Conservation (phyloP, 2,329 filamentous ascomycete species). For the Byssoonygena ceratinophila region DNA sequence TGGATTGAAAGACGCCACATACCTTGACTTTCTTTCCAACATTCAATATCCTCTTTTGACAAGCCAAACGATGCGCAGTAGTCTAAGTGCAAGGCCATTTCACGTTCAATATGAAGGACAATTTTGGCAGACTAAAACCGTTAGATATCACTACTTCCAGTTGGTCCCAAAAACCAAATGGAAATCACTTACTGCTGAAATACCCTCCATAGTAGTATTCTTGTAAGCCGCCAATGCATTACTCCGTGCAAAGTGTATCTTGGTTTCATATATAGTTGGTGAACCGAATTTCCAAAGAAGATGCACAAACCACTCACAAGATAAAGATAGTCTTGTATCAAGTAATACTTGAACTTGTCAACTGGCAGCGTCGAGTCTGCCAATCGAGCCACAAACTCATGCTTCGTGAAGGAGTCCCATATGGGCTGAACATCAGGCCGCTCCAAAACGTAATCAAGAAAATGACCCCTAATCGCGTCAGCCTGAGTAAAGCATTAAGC, state of each 20-base stretch:
- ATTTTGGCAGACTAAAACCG: slow-evolving; percentile 52
- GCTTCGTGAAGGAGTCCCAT: slow-evolving; percentile 68
- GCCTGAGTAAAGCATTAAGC: neutral
- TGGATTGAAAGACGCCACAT: slow-evolving; percentile 14
- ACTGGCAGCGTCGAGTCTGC: slow-evolving; percentile 64
- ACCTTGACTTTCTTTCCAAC: slow-evolving; percentile 64
- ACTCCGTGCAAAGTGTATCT: slow-evolving; percentile 79
- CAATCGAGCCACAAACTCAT: slow-evolving; percentile 69
- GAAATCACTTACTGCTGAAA: slow-evolving; percentile 49
- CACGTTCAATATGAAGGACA: slow-evolving; percentile 63
- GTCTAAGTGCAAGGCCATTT: slow-evolving; percentile 68
- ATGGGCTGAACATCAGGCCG: slow-evolving; percentile 60
- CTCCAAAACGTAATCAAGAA: slow-evolving; percentile 71
- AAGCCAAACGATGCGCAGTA: slow-evolving; percentile 79
- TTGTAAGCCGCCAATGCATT: slow-evolving; percentile 83
- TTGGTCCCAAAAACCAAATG: neutral
- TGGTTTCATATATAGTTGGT: slow-evolving; percentile 1
- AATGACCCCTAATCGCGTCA: slow-evolving; percentile 50
- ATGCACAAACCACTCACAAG: slow-evolving; percentile 43
- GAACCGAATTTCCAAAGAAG: slow-evolving; percentile 1
- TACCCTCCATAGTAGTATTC: slow-evolving; percentile 60
- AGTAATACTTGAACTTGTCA: slow-evolving; percentile 74
- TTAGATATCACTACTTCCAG: neutral
- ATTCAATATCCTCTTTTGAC: slow-evolving; percentile 59
- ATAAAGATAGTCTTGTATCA: slow-evolving; percentile 88